Percentiles rank a stretch among this genome's conserved stretches.
Conservation (phyloP, 495 filamentous ascomycete species). For the Filosporella fistucella region DNA sequence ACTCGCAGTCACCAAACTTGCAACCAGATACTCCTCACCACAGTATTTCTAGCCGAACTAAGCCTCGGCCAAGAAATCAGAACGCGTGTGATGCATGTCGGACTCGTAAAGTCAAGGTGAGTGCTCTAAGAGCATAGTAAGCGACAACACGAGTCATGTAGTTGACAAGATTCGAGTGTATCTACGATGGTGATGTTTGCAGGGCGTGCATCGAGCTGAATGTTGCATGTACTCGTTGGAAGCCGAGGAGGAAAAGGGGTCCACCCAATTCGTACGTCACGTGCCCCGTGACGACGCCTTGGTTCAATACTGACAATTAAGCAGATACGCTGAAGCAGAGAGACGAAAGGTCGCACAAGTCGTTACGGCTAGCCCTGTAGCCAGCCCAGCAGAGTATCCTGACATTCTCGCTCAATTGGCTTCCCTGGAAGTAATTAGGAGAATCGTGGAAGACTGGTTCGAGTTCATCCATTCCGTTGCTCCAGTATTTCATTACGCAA, state of each 20-base stretch:
- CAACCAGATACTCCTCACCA: too few relatives aligned
- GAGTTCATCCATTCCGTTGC: constrained; percentile 13
- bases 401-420: neutral
- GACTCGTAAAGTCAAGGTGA: constrained; percentile 8
- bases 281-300: too few relatives aligned
- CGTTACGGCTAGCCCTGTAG: neutral
- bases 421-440: neutral
- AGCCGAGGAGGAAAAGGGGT: constrained; percentile 8
- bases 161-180: neutral
- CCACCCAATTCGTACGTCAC: constrained; percentile 8
- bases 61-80: neutral
- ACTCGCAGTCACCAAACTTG: too few relatives aligned
- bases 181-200: constrained; percentile 3
- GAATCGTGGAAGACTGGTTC: constrained; percentile 19
- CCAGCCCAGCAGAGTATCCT: neutral
- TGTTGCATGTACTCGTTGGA: constrained; percentile 8
- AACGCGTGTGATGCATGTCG: constrained; percentile 18
- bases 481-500: constrained; percentile 6
- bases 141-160: neutral
- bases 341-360: neutral
- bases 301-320: neutral
- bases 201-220: constrained; percentile 6
- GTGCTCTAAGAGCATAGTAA: neutral
- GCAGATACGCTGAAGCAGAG: neutral
- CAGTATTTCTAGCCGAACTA: too few relatives aligned